Evolutionary conservation across 2,329 filamentous ascomycete genomes (phyloP), one percentile per base, ranked within the genome.

Genomic region (Pseudogymnoascus sp.): DNA sequence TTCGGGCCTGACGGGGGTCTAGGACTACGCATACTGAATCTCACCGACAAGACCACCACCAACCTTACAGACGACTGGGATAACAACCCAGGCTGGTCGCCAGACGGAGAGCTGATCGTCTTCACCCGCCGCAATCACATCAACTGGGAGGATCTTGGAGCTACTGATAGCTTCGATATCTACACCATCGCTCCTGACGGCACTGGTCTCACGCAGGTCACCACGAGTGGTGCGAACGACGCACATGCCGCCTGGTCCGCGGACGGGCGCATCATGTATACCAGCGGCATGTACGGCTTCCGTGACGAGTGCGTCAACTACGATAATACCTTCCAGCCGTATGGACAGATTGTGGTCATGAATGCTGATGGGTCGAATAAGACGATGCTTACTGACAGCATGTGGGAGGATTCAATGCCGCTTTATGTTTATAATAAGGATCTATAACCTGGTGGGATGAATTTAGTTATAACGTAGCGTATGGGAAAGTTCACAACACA

Each of bases 281-380:
- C 68, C 6, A 77, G 70, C 8, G 77, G 77, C 4, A 75, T 76
- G 75, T 79, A 75, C 61, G 78, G 77, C 2, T 79, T 79, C 69
- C 71, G 75, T 37, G 74, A 76, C 43, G 78, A 80, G 70, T 71
- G 72, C 10, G 71, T 74, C 0, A 66, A 75, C 1, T 79, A 75
- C 60, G 77, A 79, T 61, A 65, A 77, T 37, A 78, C 77, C 0
- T 79, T 79, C 67, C 75, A 80, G 68, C 78, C 76, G 0, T 78
- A 78, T 50, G 77, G 77, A 0, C 76, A 79, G 70, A 76, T 79
- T 50, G 71, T 77, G 59, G 63, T 75, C n/a, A 79, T 79, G 77
- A 69, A 79, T 63, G 69, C 70, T 5, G 76, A 79, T 69, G 78
- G 78, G 0, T 69, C 66, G 8, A 67, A 71, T 35, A 74, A 73